Conservation (phyloP, 176 grass and related monocot species). For the Phyllostachys edulis region DNA sequence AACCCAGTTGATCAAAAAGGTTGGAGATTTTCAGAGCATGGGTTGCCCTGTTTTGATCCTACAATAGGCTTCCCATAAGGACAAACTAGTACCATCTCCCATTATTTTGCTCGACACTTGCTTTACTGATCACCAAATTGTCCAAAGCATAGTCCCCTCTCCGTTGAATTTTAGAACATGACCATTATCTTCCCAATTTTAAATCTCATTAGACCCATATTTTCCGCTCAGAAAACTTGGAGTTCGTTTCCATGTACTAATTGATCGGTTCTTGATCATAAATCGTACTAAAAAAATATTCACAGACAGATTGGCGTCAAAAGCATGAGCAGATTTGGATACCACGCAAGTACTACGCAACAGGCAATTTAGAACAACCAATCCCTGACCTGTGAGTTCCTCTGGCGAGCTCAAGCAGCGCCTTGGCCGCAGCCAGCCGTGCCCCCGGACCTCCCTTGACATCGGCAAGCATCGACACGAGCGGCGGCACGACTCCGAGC, state of each 20-base stretch:
- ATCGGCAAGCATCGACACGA: slow-evolving; percentile 50
- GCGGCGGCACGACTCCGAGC: slow-evolving; percentile 60
- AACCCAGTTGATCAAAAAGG: not conserved
- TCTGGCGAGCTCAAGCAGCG: slow-evolving; percentile 58
- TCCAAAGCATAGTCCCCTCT: not conserved
- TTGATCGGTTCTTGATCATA: not conserved
- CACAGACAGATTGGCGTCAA: not conserved
- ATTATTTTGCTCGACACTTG: not conserved
- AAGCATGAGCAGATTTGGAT: not conserved
- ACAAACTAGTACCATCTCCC: not conserved
- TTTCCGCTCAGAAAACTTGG: not conserved
- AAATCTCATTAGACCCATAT: not conserved
- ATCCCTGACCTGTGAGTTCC: slow-evolving; percentile 56
- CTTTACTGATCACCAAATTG: not conserved
- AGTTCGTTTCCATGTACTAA: not conserved
- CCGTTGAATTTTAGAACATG: not conserved
- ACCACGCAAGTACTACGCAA: not conserved
- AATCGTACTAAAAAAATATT: not conserved
- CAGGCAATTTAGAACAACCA: not conserved
- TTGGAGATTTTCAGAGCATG: not conserved
- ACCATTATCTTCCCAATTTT: not conserved
- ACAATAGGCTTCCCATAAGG: not conserved
- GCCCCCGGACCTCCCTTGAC: not conserved
- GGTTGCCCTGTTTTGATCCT: not conserved
- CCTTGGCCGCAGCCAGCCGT: slow-evolving; percentile 27